Percentiles rank a stretch among this genome's conserved stretches.
These are phyloP conservation scores for Boletus reticuloceps DNA, from an alignment of 768 basidiomycete genomes.

Conservation along the genomic window DNA sequence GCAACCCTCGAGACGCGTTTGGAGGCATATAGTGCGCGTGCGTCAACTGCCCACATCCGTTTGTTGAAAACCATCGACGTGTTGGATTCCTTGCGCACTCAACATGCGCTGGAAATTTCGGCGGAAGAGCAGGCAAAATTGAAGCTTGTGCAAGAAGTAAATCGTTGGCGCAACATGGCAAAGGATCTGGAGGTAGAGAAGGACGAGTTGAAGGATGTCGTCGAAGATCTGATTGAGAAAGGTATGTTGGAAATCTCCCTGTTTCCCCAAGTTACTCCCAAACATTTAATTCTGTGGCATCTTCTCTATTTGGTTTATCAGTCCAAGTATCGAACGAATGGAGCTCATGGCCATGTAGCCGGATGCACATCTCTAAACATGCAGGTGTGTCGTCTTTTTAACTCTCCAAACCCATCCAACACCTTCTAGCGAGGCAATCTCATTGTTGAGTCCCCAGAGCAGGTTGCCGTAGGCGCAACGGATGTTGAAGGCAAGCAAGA, in stretches of 20 bases:
- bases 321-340: conserved; percentile 47
- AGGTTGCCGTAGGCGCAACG: neutral
- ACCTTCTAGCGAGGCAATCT: conserved; percentile 17
- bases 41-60: conserved; percentile 45
- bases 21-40: conserved; percentile 37
- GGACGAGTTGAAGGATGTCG: conserved; percentile 54
- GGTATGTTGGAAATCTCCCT: conserved; percentile 36
- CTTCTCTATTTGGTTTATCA: conserved; percentile 20
- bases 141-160: conserved; percentile 38
- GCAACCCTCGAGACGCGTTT: conserved; percentile 29
- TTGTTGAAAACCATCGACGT: conserved; percentile 49
- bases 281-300: conserved; percentile 3
- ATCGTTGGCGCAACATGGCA: conserved; percentile 32
- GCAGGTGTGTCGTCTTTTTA: conserved; percentile 39
- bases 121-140: conserved; percentile 32
- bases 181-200: conserved; percentile 42
- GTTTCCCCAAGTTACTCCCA: neutral
- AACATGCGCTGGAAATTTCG: conserved; percentile 41
- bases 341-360: conserved; percentile 45
- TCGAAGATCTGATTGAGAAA: conserved; percentile 55
- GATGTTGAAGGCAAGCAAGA: neutral
- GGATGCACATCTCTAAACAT: conserved; percentile 39
- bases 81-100: conserved; percentile 41
- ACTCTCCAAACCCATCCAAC: conserved; percentile 8
- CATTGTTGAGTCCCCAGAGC: conserved; percentile 24